phyloP scores from a whole-genome alignment of 176 grass and related monocot genomes.

The Lolium rigidum region DNA sequence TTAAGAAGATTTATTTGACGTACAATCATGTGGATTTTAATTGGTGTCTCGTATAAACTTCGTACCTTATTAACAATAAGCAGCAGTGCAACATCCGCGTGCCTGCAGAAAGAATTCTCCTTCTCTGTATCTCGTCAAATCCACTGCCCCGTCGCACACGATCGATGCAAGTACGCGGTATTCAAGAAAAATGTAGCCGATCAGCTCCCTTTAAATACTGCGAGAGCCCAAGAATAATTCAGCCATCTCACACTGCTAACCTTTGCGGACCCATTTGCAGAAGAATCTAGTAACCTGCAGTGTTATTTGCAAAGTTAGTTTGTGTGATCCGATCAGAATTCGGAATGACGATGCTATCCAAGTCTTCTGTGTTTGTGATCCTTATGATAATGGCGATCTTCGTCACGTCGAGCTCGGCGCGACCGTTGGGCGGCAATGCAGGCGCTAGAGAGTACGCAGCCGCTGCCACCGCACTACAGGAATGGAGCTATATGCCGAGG shows the following conservation, averaged over 20 bases:
- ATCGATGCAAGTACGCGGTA: background rate
- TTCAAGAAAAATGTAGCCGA: background rate
- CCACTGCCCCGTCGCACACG: conserved; percentile 36
- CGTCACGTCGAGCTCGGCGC: conserved; percentile 39
- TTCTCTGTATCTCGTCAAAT: background rate
- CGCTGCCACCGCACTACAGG: too few species aligned
- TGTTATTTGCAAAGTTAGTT: too few species aligned
- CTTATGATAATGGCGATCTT: conserved; percentile 7
- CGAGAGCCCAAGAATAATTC: background rate
- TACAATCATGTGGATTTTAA: too few species aligned
- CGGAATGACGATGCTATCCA: background rate
- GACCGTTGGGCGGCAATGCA: background rate
- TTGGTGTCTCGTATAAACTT: too few species aligned
- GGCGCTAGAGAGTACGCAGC: background rate
- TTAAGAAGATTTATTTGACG: too few species aligned
- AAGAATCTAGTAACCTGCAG: too few species aligned
- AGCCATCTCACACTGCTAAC: background rate
- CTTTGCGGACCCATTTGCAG: too few species aligned
- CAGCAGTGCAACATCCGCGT: conserved; percentile 14
- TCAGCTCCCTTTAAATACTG: background rate
- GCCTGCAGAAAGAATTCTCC: conserved; percentile 6
- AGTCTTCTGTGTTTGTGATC: background rate
- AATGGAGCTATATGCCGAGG: too few species aligned
- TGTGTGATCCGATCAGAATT: too few species aligned
- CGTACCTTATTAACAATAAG: too few species aligned